Conservation (phyloP, 2,329 filamentous ascomycete species). For the Fusarium sp. region DNA sequence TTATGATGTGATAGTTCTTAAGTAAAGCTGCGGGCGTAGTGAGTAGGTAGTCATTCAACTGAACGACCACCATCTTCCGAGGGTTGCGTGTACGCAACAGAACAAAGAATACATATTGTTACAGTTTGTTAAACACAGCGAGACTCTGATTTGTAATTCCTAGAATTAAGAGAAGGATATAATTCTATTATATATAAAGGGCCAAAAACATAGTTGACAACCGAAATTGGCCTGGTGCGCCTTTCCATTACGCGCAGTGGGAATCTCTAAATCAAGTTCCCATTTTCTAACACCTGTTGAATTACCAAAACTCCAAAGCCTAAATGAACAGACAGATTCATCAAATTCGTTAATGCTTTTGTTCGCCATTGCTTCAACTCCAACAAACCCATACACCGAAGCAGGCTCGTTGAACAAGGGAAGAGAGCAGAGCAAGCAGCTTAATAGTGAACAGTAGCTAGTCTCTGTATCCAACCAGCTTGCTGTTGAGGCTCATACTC, state of each 20-base stretch:
- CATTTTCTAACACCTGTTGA: constrained; percentile 7
- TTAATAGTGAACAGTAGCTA: constrained; percentile 38
- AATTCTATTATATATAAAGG: not conserved
- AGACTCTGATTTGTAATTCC: not conserved
- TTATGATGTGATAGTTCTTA: not conserved
- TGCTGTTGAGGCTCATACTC: constrained; percentile 33
- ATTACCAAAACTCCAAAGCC: constrained; percentile 18
- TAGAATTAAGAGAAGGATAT: not conserved
- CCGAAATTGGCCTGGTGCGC: not conserved
- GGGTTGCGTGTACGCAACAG: not conserved
- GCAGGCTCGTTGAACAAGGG: not conserved
- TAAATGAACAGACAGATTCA: constrained; percentile 1
- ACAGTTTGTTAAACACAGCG: not conserved
- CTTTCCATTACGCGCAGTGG: not conserved
- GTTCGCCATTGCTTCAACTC: not conserved
- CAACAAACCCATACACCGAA: not conserved
- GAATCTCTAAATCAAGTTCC: constrained; percentile 4
- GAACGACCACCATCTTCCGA: not conserved
- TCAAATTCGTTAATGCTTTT: constrained; percentile 26
- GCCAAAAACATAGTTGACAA: no score
- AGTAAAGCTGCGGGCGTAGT: not conserved
- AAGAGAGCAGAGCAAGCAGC: not conserved
- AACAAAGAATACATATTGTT: not conserved
- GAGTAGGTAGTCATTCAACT: not conserved
- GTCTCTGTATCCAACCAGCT: constrained; percentile 36